phyloP scores from a whole-genome alignment of 371 early-diverging fungal species.

The Mortierella sp. region DNA sequence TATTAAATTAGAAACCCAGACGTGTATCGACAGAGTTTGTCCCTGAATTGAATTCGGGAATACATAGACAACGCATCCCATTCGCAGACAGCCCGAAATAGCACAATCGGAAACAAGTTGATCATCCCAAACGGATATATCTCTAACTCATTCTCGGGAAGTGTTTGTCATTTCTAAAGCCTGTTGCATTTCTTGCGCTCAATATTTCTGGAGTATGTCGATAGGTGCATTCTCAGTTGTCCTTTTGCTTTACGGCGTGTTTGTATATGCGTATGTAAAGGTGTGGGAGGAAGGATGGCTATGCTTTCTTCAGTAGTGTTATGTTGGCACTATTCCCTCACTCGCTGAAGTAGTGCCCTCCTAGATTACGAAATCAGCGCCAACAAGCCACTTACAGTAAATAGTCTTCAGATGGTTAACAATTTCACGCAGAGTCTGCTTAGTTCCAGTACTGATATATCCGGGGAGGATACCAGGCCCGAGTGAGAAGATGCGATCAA shows the following conservation, averaged over 20 bases:
- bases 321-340: too few relatives aligned
- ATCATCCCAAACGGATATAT: neutral
- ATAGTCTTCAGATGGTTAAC: slow-evolving; percentile 83
- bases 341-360: too few relatives aligned
- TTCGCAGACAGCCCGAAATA: slow-evolving; percentile 8
- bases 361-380: too few relatives aligned
- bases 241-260: too few relatives aligned
- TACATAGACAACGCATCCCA: neutral
- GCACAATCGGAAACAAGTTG: slow-evolving; percentile 1
- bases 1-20: neutral
- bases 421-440: slow-evolving; percentile 90
- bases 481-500: slow-evolving; percentile 90
- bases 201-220: too few relatives aligned
- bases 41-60: neutral
- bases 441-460: slow-evolving; percentile 72
- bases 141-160: too few relatives aligned
- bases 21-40: neutral
- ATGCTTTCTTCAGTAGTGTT: too few relatives aligned
- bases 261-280: too few relatives aligned
- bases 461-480: slow-evolving; percentile 96
- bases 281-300: too few relatives aligned
- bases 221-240: too few relatives aligned
- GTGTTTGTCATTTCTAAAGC: too few relatives aligned
- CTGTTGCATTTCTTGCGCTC: too few relatives aligned
- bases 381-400: slow-evolving; percentile 76